phyloP scores from a whole-genome alignment of 2,329 filamentous ascomycete genomes.

The Periconia sp. region DNA sequence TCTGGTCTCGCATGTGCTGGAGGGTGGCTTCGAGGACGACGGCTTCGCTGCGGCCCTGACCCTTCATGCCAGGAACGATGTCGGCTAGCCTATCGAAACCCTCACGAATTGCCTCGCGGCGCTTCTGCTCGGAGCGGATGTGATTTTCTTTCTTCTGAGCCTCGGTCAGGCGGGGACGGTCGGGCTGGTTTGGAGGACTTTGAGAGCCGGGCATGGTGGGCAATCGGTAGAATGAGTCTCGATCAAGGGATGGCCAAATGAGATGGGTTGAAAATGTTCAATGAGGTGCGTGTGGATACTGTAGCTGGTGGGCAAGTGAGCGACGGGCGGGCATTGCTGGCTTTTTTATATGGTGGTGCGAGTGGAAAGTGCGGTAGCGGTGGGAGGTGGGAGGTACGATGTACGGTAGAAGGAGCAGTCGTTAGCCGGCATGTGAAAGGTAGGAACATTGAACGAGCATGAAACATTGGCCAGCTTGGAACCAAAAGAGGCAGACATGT shows the following conservation, averaged over 20 bases:
- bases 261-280: not conserved
- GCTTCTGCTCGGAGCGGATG: conserved; percentile 68
- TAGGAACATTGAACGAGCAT: not conserved
- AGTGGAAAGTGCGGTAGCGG: not conserved
- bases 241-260: not conserved
- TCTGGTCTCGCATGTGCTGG: conserved; percentile 46
- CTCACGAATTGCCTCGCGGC: conserved; percentile 74
- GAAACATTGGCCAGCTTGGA: not conserved
- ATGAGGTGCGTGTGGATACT: not conserved
- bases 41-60: conserved; percentile 82
- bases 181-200: conserved; percentile 36
- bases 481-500: too few relatives aligned
- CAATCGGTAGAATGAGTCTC: not conserved
- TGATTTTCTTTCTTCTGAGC: conserved; percentile 74
- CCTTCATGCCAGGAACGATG: conserved; percentile 78
- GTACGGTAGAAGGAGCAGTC: too few relatives aligned
- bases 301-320: not conserved
- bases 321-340: not conserved
- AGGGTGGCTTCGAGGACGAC: conserved; percentile 68
- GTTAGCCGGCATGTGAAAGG: not conserved
- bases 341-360: not conserved
- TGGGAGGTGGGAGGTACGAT: not conserved
- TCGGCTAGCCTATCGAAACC: conserved; percentile 81
- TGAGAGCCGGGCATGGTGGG: conserved; percentile 26
- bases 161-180: conserved; percentile 67